Evolutionary conservation across 208 protist genomes (phyloP).

Genomic region (Acanthamoeba royreba): DNA sequence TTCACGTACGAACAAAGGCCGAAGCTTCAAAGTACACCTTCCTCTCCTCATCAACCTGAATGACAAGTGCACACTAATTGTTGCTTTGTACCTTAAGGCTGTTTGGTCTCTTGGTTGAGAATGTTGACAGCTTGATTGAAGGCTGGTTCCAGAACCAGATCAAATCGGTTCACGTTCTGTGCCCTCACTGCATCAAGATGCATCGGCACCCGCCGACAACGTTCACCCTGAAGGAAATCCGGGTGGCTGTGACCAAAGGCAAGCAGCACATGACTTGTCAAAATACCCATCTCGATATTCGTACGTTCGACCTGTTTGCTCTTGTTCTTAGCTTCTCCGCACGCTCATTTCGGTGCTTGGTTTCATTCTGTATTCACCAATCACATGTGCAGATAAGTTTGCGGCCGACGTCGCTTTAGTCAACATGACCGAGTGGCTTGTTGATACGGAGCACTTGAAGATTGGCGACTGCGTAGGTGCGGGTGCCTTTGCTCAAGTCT

Average conservation of each 20-base stretch:
- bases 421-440: slow-evolving; percentile 18
- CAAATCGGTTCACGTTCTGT: slow-evolving; percentile 14
- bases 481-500: slow-evolving; percentile 6
- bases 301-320: background rate
- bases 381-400: background rate
- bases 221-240: slow-evolving; percentile 8
- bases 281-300: background rate
- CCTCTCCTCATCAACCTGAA: background rate
- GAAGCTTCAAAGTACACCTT: slow-evolving; percentile 13
- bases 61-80: background rate
- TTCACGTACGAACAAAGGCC: slow-evolving; percentile 12
- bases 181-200: slow-evolving; percentile 30
- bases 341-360: background rate
- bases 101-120: slow-evolving; percentile 34
- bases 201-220: slow-evolving; percentile 7
- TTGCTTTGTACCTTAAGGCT: background rate
- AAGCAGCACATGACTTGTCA: background rate
- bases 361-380: background rate
- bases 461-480: background rate
- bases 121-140: slow-evolving; percentile 46
- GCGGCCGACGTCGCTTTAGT: slow-evolving; percentile 20
- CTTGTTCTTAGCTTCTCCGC: background rate
- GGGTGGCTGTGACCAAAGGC: slow-evolving; percentile 37
- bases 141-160: slow-evolving; percentile 49
- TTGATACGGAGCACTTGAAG: background rate